Conservation (phyloP, 176 grass and related monocot genomes). For the Pontederia crassipes region DNA sequence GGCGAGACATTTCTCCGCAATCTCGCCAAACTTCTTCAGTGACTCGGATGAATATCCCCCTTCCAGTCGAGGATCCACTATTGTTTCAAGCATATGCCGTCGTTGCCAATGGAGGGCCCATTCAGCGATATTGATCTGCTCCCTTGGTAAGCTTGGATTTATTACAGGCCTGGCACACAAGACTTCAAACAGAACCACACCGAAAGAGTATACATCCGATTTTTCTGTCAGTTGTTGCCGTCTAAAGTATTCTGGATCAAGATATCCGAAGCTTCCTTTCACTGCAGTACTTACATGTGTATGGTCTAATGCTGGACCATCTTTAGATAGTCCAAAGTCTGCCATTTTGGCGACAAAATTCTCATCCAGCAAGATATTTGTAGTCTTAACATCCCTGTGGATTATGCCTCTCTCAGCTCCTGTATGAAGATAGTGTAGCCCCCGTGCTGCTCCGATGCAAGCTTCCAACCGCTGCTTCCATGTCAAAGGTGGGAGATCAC, state of each 20-base stretch:
- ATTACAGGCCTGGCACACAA: slow-evolving; percentile 11
- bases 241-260: slow-evolving; percentile 18
- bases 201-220: slow-evolving; percentile 18
- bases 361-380: slow-evolving; percentile 13
- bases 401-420: slow-evolving; percentile 11
- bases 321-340: slow-evolving; percentile 14
- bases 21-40: slow-evolving; percentile 1
- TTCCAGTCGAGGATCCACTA: neutral
- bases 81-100: neutral
- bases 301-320: slow-evolving; percentile 13
- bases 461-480: slow-evolving; percentile 16
- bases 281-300: slow-evolving; percentile 17
- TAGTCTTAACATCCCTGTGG: slow-evolving; percentile 20
- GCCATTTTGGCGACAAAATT: slow-evolving; percentile 19
- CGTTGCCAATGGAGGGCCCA: slow-evolving; percentile 6
- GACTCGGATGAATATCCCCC: neutral
- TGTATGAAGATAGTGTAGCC: slow-evolving; percentile 18
- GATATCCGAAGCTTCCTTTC: slow-evolving; percentile 18
- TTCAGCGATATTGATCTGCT: slow-evolving; percentile 16
- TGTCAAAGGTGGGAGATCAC: slow-evolving; percentile 6
- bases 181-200: slow-evolving; percentile 15
- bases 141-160: slow-evolving; percentile 14
- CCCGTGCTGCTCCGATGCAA: slow-evolving; percentile 9
- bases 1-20: slow-evolving; percentile 16
- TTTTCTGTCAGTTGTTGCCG: slow-evolving; percentile 15